A percentile compares a stretch with the other conserved stretches of the same genome.
These are phyloP conservation scores for Naganishia antarctica DNA, from an alignment of 768 basidiomycete genomes.

Conservation along the genomic window DNA sequence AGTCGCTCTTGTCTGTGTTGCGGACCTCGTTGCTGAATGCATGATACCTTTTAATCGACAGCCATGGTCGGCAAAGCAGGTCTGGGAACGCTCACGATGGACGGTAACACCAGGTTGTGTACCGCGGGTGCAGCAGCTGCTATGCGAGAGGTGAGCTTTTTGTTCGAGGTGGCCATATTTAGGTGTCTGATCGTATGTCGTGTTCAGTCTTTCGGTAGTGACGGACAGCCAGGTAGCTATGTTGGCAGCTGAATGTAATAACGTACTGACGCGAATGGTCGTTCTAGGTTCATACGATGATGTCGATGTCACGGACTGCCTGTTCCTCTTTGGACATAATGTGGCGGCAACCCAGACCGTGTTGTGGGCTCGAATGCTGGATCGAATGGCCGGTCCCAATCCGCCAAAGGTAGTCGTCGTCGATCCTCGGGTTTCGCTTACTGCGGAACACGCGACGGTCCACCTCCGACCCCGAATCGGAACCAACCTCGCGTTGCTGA, in stretches of 20 bases:
- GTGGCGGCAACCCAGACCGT: slow-evolving; percentile 35
- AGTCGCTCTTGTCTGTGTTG: not conserved
- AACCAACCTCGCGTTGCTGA: slow-evolving; percentile 33
- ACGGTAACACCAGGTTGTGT: slow-evolving; percentile 36
- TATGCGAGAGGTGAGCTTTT: slow-evolving; percentile 29
- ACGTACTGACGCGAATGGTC: not conserved
- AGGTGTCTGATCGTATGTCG: not conserved
- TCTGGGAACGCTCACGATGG: slow-evolving; percentile 33
- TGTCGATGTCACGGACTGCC: slow-evolving; percentile 29
- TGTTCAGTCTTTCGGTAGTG: slow-evolving; percentile 32
- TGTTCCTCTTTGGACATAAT: slow-evolving; percentile 36
- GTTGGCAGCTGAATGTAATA: too few species aligned
- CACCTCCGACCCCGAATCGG: slow-evolving; percentile 28
- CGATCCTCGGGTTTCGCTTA: slow-evolving; percentile 31
- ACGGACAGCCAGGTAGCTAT: slow-evolving; percentile 31
- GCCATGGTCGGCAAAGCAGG: slow-evolving; percentile 33
- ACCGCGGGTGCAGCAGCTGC: slow-evolving; percentile 36
- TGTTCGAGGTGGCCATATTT: too few species aligned
- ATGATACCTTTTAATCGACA: not conserved
- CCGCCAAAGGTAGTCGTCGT: slow-evolving; percentile 33
- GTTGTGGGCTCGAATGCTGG: slow-evolving; percentile 34
- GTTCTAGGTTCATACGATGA: slow-evolving; percentile 22
- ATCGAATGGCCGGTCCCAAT: slow-evolving; percentile 32
- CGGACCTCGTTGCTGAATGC: not conserved
- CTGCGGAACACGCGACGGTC: slow-evolving; percentile 29